A percentile compares a stretch with the other conserved stretches of the same genome.
Conservation (phyloP, 495 filamentous ascomycete genomes). For the Penicillium canariense region DNA sequence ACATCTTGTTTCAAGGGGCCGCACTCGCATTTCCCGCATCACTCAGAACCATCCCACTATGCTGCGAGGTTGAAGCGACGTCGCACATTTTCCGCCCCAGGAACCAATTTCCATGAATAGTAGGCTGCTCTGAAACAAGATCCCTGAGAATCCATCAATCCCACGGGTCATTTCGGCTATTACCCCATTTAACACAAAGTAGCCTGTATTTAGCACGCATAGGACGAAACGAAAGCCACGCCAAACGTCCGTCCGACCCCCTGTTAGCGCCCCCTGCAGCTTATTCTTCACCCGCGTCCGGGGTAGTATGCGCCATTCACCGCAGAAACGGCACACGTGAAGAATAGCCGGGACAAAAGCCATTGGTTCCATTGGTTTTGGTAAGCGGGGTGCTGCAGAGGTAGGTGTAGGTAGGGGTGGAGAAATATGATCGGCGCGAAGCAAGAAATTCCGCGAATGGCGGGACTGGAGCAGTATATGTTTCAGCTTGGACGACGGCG, state of each 20-base stretch:
- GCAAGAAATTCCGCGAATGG: conserved; percentile 18
- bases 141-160: not conserved
- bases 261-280: not conserved
- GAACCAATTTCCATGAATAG: conserved; percentile 15
- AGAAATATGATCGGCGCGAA: not conserved
- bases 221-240: not conserved
- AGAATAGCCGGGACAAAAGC: not conserved
- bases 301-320: not conserved
- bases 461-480: not conserved
- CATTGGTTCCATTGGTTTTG: not conserved
- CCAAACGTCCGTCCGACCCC: not conserved
- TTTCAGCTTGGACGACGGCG: conserved; percentile 4
- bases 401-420: not conserved
- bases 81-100: not conserved
- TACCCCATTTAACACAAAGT: not conserved
- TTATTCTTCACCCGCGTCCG: not conserved
- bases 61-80: not conserved
- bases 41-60: not conserved
- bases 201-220: not conserved
- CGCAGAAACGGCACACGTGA: not conserved
- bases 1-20: conserved; percentile 5
- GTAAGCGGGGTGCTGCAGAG: not conserved
- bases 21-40: not conserved
- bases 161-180: not conserved
- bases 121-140: not conserved